Base-by-base conservation (phyloP, 176 grass and related monocot genomes). In the Puya raimondii region DNA sequence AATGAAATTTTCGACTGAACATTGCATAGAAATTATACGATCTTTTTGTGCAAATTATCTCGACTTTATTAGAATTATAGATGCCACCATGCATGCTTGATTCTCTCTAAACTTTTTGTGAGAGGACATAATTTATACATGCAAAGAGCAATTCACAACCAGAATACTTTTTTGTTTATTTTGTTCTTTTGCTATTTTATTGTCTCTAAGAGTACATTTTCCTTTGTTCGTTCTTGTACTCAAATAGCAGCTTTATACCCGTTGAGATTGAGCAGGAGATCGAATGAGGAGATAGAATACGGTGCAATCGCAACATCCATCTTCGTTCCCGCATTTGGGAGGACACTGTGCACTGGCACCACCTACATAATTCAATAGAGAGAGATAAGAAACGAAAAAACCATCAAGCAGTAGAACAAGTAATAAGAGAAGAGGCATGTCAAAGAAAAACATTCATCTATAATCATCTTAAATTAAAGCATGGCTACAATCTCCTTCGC, bases 221-320 rank as follows among this genome's bases (percentile, higher is more conserved):
- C 33, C 4, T 42, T 42, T 7, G 33, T 42, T 42, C 33, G 33
- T 42, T 6, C 33, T 42, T 42, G 7, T 29, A 61, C 18, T 77
- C 64, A 79, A 72, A 84, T 78, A 3, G 9, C 47, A 64, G 75
- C 64, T 49, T 3, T 52, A 48, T 17, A 70, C 59, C 50, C 12
- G 72, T 65, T 22, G 22, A 50, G 63, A 29, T 79, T 65, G 49
- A 96, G 47, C 52, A 88, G 83, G 14, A 97, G 48, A 84, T 97
- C 93, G 65, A 87, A 83, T 65, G 93, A 89, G 69, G 82, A 87
- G 80, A 97, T 76, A 12, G 89, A 84, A 80, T 92, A 81, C 0
- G 86, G 85, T 53, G 75, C 54, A 52, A 97, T 64, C 1, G 56
- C 49, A 81, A 83, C 76, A 72, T 64, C 58, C 89, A 90, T 92